Conservation (phyloP, 257 asterid species). For the Asclepias syriaca region DNA sequence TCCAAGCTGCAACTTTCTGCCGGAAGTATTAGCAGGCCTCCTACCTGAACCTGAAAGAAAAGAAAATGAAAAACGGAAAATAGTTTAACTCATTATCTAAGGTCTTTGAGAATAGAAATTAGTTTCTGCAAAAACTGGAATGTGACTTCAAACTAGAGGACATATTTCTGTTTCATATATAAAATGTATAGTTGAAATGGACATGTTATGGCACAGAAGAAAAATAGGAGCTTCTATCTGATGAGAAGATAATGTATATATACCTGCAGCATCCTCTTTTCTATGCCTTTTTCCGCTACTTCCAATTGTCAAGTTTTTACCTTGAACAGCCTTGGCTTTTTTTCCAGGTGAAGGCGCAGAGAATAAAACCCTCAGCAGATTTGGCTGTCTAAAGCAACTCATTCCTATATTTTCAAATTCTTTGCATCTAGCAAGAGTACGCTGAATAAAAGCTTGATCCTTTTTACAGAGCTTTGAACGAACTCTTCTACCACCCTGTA, state of each 20-base stretch:
- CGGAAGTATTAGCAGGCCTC: not conserved
- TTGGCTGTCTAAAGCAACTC: constrained; percentile 12
- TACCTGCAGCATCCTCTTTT: not conserved
- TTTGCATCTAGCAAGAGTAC: constrained; percentile 11
- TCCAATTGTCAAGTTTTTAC: not conserved
- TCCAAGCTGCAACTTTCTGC: not conserved
- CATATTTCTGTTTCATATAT: not conserved
- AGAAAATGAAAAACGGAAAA: not conserved
- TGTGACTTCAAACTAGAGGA: not conserved
- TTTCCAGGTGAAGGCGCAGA: constrained; percentile 1
- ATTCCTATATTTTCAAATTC: constrained; percentile 16
- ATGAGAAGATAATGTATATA: not conserved
- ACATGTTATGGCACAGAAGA: not conserved
- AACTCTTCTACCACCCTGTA: constrained; percentile 5
- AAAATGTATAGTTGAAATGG: not conserved
- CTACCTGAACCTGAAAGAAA: not conserved
- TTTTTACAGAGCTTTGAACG: not conserved
- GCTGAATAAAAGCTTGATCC: not conserved
- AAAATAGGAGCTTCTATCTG: not conserved
- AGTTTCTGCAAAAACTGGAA: not conserved
- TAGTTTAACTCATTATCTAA: not conserved
- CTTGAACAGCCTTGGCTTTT: not conserved
- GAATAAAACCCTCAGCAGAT: not conserved
- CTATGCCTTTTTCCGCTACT: not conserved
- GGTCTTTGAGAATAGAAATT: not conserved